Percentiles rank a stretch among this genome's conserved stretches.
phyloP scores from a whole-genome alignment of 2,329 filamentous ascomycete species.

The Xylaria multiplex region DNA sequence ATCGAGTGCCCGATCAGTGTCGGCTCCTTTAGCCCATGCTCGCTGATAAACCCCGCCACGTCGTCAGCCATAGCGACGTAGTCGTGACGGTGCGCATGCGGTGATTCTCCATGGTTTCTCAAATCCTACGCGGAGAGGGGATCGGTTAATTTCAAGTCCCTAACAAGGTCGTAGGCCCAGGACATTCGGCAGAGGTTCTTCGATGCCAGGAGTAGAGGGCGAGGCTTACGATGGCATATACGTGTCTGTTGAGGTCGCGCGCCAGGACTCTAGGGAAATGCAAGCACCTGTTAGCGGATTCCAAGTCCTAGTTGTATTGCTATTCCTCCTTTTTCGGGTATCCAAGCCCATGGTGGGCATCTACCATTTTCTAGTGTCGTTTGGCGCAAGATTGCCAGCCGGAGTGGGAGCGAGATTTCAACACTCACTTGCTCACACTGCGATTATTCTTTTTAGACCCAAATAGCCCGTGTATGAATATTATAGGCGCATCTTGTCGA shows the following conservation, averaged over 20 bases:
- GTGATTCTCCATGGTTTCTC: slow-evolving; percentile 91
- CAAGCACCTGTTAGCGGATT: slow-evolving; percentile 13
- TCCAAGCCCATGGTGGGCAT: neutral
- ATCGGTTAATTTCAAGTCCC: slow-evolving; percentile 24
- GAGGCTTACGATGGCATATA: slow-evolving; percentile 80
- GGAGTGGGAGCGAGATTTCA: neutral
- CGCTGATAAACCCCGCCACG: slow-evolving; percentile 78
- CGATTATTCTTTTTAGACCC: slow-evolving; percentile 96
- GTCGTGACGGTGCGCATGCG: slow-evolving; percentile 79
- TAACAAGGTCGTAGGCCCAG: neutral
- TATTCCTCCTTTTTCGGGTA: neutral
- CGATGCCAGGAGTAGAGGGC: neutral
- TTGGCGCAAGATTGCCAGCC: neutral
- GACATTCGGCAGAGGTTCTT: neutral
- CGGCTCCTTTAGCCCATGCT: slow-evolving; percentile 74
- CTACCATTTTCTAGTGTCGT: neutral
- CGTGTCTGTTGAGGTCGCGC: slow-evolving; percentile 78
- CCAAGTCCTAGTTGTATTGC: neutral
- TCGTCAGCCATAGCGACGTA: slow-evolving; percentile 86
- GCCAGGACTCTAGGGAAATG: slow-evolving; percentile 72
- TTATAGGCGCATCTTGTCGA: slow-evolving; percentile 68
- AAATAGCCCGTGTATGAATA: slow-evolving; percentile 93
- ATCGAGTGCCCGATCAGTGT: slow-evolving; percentile 95
- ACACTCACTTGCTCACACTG: slow-evolving; percentile 87
- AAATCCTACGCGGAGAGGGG: slow-evolving; percentile 70